Base-by-base conservation (phyloP, 1,284 basidiomycete species). In the Cutaneotrichosporon sp. region DNA sequence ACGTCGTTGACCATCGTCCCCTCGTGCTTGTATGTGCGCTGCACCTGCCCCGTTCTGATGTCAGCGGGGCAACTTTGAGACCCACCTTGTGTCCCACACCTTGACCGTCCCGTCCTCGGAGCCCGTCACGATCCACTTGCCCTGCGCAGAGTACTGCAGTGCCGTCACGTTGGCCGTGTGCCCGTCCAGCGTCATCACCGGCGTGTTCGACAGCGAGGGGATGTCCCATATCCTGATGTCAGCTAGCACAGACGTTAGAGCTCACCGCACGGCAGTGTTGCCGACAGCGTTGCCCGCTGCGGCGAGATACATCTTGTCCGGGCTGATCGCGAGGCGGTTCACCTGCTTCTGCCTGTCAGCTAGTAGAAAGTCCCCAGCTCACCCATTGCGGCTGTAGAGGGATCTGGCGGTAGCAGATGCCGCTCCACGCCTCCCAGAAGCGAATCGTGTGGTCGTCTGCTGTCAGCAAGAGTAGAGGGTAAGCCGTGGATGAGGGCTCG, bases 341-440 rank as follows among this genome's bases (percentile, higher is more conserved):
- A 97, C 91, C 91, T 97, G 94, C 92, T 97, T 80, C 80, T 79
- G 60, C 24, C n/a, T 6, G 56, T 73, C 60, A 69, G 60, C 62
- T 36, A 4, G 13, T 18, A 9, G 9, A 18, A 42, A 42, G 16
- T 8, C 4, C 38, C n/a, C n/a, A 31, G 69, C 78, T 56, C 43
- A 82, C 81, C 74, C 81, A 82, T 72, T 82, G 79, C 43, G 83
- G 82, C 66, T 84, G 83, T 58, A 84, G 80, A 13, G 91, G 84
- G 71, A 99, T 95, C 43, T 95, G 98, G 57, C 94, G 85, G 51
- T 93, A 95, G 79, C 97, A 99, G 61, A 97, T 95, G 25, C 95
- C 95, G 76, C 91, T 95, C 97, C 97, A 99, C n/a, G 97, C 97
- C 81, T 99, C 97, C 97, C 97, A 99, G 78, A 99, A 99, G 46